phyloP scores from a whole-genome alignment of 2,329 filamentous ascomycete species.

The Chaetomiaceae sp. region DNA sequence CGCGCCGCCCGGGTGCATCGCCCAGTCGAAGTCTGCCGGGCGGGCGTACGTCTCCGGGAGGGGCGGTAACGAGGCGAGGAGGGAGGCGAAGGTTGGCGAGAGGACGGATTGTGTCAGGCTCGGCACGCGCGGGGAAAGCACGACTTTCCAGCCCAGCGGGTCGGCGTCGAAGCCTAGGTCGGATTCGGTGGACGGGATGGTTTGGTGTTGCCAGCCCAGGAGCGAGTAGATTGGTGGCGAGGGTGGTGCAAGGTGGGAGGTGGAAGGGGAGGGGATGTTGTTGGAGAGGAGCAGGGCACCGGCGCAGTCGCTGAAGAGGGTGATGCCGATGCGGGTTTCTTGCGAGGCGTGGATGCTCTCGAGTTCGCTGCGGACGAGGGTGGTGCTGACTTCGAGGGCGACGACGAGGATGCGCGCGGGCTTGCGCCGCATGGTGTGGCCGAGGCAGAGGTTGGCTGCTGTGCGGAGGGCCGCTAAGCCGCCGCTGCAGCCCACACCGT shows the following conservation, averaged over 20 bases:
- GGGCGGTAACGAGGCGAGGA: constrained; percentile 43
- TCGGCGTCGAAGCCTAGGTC: constrained; percentile 65
- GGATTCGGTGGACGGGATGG: constrained; percentile 56
- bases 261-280: constrained; percentile 37
- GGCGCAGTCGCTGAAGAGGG: constrained; percentile 68
- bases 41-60: constrained; percentile 42
- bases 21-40: constrained; percentile 65
- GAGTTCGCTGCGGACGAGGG: constrained; percentile 60
- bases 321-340: constrained; percentile 60
- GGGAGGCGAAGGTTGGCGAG: constrained; percentile 49
- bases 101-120: constrained; percentile 50
- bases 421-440: constrained; percentile 53
- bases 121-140: constrained; percentile 59
- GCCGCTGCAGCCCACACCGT: constrained; percentile 63
- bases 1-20: constrained; percentile 65
- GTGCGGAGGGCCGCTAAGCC: constrained; percentile 59
- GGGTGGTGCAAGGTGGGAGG: background rate
- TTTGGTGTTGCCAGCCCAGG: constrained; percentile 60
- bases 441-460: constrained; percentile 62
- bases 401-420: constrained; percentile 62
- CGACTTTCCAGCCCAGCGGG: constrained; percentile 62
- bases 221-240: constrained; percentile 48
- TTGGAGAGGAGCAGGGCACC: constrained; percentile 63
- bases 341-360: constrained; percentile 56
- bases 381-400: constrained; percentile 59